Evolutionary conservation across 1,284 basidiomycete species (phyloP).

Genomic region (Cutaneotrichosporon cyanovorans): DNA sequence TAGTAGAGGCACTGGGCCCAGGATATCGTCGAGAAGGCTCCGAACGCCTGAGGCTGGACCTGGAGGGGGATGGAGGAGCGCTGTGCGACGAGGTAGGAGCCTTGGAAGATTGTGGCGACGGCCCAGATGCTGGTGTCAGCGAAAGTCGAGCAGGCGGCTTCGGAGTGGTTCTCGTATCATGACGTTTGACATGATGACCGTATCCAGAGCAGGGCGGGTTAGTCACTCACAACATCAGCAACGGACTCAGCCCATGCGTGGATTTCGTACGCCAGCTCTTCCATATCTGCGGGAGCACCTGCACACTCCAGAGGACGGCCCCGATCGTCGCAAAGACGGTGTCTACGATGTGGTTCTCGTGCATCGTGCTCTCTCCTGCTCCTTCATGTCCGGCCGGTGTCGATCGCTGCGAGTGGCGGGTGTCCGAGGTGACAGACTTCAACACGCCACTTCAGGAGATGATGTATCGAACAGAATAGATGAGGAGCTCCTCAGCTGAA

Average conservation of each 20-base stretch:
- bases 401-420: too few relatives aligned
- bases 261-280: constrained; percentile 67
- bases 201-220: background rate
- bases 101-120: constrained; percentile 56
- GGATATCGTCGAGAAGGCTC: constrained; percentile 55
- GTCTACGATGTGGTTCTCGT: constrained; percentile 45
- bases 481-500: too few relatives aligned
- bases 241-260: constrained; percentile 63
- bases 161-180: too few relatives aligned
- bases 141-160: too few relatives aligned
- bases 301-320: constrained; percentile 43
- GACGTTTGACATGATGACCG: background rate
- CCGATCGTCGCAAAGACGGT: constrained; percentile 59
- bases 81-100: constrained; percentile 62
- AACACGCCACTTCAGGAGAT: too few relatives aligned
- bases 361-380: too few relatives aligned
- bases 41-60: constrained; percentile 68
- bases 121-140: constrained; percentile 53
- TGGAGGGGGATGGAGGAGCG: constrained; percentile 60
- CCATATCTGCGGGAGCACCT: constrained; percentile 59
- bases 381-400: too few relatives aligned
- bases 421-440: too few relatives aligned
- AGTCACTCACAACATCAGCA: constrained; percentile 54
- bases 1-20: constrained; percentile 66
- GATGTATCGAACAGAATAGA: too few relatives aligned